Base-by-base conservation (phyloP, 441 rosid species). In the Euphorbia celastroides region DNA sequence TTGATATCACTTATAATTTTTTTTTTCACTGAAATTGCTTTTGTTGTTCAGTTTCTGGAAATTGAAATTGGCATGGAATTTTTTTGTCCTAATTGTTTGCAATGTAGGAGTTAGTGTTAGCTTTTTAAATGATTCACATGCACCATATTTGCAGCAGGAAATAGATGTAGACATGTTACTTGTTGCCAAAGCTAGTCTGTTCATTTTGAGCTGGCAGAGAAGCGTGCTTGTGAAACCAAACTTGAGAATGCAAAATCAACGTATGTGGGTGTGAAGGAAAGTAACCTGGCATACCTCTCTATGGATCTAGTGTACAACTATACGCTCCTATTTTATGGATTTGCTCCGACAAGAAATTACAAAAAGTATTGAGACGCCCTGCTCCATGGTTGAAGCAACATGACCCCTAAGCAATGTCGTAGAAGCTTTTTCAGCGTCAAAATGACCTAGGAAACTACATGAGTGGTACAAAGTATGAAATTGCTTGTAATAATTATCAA, bases 331-430 rank as follows among this genome's bases (percentile, higher is more conserved):
- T 85, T 88, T 0, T 86, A 89, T 77, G 99, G 99, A 68, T 94
- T 94, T 70, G 97, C 98, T 89, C 77, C 71, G 86, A 85, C 98
- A 92, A 74, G 74, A 83, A 60, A 87, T 94, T 59, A 94, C 96
- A 63, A 77, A 59, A 73, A 86, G 70, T 94, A 89, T 70, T 80
- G 79, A 2, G 77, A 84, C 46, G 63, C 83, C 62, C 80, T 81
- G 0, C 46, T 65, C 83, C 62, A 79, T 81, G 0, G 97, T 89
- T 25, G 98, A 89, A 84, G 98, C 98, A 31, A 96, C 98, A 6
- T 94, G 99, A 98, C 99, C 99, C 30, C 84, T 94, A 14, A 98
- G 99, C 76, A 94, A 97, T 64, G 99, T 97, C 71, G 89, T 92
- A 20, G 98, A 89, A 70, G 98, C 99, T 14, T 78, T 92, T 48